Evolutionary conservation across 257 asterid species (phyloP), one percentile per base, ranked within the genome.

Genomic region (Plectranthus barbatus): DNA sequence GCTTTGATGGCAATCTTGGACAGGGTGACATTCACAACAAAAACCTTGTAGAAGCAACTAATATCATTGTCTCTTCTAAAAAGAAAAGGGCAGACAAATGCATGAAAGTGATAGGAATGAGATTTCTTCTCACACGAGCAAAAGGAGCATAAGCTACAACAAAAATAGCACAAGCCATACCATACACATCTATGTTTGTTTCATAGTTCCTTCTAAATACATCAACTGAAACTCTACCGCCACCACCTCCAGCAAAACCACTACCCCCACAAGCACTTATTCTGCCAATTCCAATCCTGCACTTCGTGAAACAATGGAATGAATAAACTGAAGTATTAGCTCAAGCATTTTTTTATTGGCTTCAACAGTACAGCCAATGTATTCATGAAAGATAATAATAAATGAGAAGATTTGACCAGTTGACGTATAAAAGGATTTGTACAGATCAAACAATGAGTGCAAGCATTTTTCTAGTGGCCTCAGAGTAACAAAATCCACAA

Each of bases 211-310:
- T 81, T 67, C 99, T 93, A 71, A 86, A 90, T 74, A 86, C 83
- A 79, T 87, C 88, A 41, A 90, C 84, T n/a, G 99, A 75, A 68
- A 93, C 78, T 81, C 99, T 87, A 71, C 99, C 99, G 62, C 96
- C 99, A 68, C 99, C 96, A 46, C 97, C 99, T 54, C 99, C 99
- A 64, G 90, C 95, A 74, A 84, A 90, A 68, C 99, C 99, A 71
- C 62, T 74, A 72, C 97, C 99, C 44, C 99, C 97, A 62, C 89
- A 84, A 19, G 99, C 97, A 74, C 95, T 86, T 62, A 93, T 71
- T 44, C 70, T 75, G 64, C 99, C 99, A 62, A 19, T 64, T 78
- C 99, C 99, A 77, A 54, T 78, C 97, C 99, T 93, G 94, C 84
- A 77, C 67, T 71, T 80, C 70, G 54, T 64, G 47, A 75, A 80